phyloP scores from a whole-genome alignment of 106 monocot genomes.

The Allium cepa region DNA sequence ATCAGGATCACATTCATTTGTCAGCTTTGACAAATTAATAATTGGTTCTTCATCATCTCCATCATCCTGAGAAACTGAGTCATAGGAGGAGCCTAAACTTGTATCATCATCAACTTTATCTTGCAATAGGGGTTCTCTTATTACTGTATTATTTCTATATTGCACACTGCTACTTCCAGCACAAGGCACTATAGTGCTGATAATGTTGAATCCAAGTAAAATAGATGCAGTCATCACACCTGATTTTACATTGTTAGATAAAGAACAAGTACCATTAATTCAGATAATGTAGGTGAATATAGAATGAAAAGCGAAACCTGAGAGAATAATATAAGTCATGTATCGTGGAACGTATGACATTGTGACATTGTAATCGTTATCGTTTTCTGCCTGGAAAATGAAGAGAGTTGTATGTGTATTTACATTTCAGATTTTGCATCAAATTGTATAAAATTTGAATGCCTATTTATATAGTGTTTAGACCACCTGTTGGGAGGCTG shows the following conservation, averaged over 20 bases:
- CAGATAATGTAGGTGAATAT: neutral
- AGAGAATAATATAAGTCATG: conserved; percentile 40
- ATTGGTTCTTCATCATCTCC: conserved; percentile 22
- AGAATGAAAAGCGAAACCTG: conserved; percentile 20
- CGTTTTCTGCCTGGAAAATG: conserved; percentile 8
- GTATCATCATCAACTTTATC: conserved; percentile 32
- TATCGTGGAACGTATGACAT: conserved; percentile 50
- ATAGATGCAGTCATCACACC: conserved; percentile 16
- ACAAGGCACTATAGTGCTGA: neutral
- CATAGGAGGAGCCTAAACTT: conserved; percentile 63
- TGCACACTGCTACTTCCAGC: conserved; percentile 8
- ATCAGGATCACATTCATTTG: conserved; percentile 8
- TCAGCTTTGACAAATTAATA: neutral
- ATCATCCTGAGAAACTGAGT: conserved; percentile 43
- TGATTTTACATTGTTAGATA: neutral
- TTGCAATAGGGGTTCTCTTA: conserved; percentile 24
- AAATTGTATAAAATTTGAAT: neutral
- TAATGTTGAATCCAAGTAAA: conserved; percentile 27
- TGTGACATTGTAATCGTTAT: conserved; percentile 20
- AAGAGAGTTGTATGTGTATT: neutral
- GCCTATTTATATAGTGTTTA: neutral
- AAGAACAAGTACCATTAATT: neutral
- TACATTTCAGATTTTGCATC: neutral
- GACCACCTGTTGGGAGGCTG: conserved; percentile 31
- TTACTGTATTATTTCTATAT: neutral